Evolutionary conservation across 2,329 filamentous ascomycete species (phyloP), one percentile per base, ranked within the genome.

Genomic region (Monosporascus sp.): DNA sequence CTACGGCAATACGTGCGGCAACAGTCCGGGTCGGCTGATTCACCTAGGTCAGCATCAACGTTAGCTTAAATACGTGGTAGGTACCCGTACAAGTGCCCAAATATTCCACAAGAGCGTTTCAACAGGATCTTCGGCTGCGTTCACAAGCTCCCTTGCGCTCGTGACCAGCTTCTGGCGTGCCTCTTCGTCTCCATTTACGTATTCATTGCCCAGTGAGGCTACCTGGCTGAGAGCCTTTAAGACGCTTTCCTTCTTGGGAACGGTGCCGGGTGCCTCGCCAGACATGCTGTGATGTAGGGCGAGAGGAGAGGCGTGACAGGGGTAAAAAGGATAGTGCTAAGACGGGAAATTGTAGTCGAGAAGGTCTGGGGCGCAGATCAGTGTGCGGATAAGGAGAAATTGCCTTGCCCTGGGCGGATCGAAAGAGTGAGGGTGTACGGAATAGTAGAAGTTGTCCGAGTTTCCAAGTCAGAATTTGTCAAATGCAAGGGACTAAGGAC

Each of bases 21-120:
- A 56, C 55, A 3, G 44, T 56, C 11, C 55, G 48, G 26, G 57
- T 58, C 20, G 57, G 59, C 59, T 61, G 26, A n/a, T n/a, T n/a
- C n/a, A n/a, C n/a, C n/a, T n/a, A n/a, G n/a, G n/a, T n/a, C n/a
- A n/a, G n/a, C n/a, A n/a, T n/a, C n/a, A n/a, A n/a, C n/a, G n/a
- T n/a, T n/a, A n/a, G n/a, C n/a, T n/a, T n/a, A n/a, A n/a, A n/a
- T n/a, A n/a, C n/a, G n/a, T n/a, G n/a, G n/a, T n/a, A n/a, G n/a
- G n/a, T 24, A 7, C 18, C 31, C 50, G 31, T 51, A 59, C 57
- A 17, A 51, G 28, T 46, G 55, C 50, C 55, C 53, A 59, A 26
- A 54, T 51, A 22, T 50, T 43, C 52, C 52, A 59, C 41, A 55
- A 22, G 17, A 59, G 46, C 18, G 55, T 48, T 8, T 59, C 57